phyloP scores from a whole-genome alignment of 2,329 filamentous ascomycete species.

The Neocatenulostroma microsporum region DNA sequence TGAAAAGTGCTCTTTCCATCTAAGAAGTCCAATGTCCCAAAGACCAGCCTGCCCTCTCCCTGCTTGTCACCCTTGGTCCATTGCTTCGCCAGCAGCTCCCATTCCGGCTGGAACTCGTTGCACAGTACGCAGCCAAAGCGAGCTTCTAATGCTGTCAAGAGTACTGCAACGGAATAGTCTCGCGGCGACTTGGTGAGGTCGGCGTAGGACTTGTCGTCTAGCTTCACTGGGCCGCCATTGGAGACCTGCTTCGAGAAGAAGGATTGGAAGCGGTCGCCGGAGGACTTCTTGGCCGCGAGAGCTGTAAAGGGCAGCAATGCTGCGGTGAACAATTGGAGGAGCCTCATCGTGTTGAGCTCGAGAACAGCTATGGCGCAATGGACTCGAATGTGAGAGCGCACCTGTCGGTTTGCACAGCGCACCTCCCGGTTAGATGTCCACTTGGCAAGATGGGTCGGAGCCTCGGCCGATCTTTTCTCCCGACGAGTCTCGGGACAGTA shows the following conservation, averaged over 20 bases:
- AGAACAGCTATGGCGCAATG: no score
- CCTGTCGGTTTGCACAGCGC: no score
- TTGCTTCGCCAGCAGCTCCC: conserved; percentile 75
- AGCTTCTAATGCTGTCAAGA: conserved; percentile 78
- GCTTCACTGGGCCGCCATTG: conserved; percentile 58
- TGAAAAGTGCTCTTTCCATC: conserved; percentile 81
- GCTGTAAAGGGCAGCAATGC: conserved; percentile 50
- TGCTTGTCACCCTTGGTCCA: conserved; percentile 80
- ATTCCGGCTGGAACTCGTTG: conserved; percentile 87
- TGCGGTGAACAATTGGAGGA: conserved; percentile 56
- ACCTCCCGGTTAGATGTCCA: no score
- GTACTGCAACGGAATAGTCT: conserved; percentile 73
- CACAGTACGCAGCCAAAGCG: conserved; percentile 82
- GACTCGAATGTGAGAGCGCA: no score
- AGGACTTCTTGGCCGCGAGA: conserved; percentile 52
- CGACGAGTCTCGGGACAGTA: no score
- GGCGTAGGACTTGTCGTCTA: conserved; percentile 68
- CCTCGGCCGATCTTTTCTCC: background rate
- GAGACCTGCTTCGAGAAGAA: conserved; percentile 62
- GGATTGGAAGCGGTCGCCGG: conserved; percentile 58
- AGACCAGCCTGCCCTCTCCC: conserved; percentile 64
- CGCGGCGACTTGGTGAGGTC: conserved; percentile 68
- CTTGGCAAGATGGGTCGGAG: conserved; percentile 1
- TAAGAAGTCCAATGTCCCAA: conserved; percentile 78
- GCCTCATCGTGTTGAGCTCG: conserved; percentile 57